Conservation (phyloP, 352 stramenopile species). For the Globisporangium splendens region DNA sequence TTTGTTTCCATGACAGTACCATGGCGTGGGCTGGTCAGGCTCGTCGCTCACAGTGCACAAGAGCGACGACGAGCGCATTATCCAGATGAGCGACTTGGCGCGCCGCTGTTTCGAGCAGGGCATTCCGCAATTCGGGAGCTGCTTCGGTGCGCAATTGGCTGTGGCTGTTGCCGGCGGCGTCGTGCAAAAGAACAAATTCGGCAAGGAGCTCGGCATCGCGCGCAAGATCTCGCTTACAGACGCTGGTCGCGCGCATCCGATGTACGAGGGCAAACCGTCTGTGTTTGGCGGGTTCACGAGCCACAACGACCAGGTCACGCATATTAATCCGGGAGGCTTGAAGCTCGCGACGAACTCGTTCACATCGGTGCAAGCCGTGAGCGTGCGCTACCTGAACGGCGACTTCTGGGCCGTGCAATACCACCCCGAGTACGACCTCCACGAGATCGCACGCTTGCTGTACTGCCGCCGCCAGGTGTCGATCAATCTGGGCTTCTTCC, state of each 20-base stretch:
- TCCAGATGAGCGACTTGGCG: constrained; percentile 41
- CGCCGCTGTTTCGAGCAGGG: constrained; percentile 37
- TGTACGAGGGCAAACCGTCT: constrained; percentile 68
- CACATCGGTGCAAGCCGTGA: constrained; percentile 56
- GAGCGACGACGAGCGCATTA: constrained; percentile 41
- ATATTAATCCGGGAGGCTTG: constrained; percentile 43
- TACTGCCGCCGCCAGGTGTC: constrained; percentile 64
- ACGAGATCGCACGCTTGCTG: constrained; percentile 70
- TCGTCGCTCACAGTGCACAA: constrained; percentile 70
- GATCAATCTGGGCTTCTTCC: constrained; percentile 63
- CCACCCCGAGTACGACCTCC: constrained; percentile 74
- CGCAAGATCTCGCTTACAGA: constrained; percentile 64
- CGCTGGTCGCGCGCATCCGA: constrained; percentile 53
- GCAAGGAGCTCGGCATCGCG: constrained; percentile 63
- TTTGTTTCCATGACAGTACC: constrained; percentile 34
- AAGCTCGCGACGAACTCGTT: constrained; percentile 55
- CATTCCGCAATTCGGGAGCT: constrained; percentile 76
- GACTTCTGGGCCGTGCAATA: constrained; percentile 82
- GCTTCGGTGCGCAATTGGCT: constrained; percentile 67
- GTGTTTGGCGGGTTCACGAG: constrained; percentile 75
- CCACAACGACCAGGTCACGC: constrained; percentile 74
- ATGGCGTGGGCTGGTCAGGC: constrained; percentile 74
- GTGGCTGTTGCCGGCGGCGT: constrained; percentile 47
- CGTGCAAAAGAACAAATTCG: constrained; percentile 56
- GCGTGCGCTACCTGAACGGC: constrained; percentile 52